phyloP scores from a whole-genome alignment of 768 basidiomycete species.

The Sarcodon sp. region DNA sequence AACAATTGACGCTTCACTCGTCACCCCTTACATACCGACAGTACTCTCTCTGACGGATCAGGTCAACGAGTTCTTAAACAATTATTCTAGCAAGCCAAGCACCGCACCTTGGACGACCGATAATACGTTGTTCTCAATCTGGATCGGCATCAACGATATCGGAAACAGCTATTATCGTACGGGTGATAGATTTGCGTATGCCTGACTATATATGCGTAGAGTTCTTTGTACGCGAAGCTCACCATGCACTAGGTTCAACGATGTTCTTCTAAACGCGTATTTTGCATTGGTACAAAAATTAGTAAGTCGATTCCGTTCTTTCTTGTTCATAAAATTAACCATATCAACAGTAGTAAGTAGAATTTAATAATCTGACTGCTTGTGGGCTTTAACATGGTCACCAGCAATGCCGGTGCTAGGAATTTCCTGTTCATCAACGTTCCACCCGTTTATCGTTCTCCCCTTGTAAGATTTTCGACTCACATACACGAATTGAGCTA shows the following conservation, averaged over 20 bases:
- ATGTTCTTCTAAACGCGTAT: slow-evolving; percentile 32
- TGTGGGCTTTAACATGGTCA: slow-evolving; percentile 15
- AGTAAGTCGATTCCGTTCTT: slow-evolving; percentile 15
- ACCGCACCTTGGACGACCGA: slow-evolving; percentile 40
- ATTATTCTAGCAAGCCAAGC: slow-evolving; percentile 33
- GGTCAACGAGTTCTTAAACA: slow-evolving; percentile 41
- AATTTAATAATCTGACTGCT: slow-evolving; percentile 1
- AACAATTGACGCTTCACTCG: slow-evolving; percentile 46
- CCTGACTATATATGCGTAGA: neutral
- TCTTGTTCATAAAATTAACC: no score
- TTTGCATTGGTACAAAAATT: slow-evolving; percentile 37
- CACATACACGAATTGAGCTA: slow-evolving; percentile 17
- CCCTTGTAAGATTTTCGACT: slow-evolving; percentile 35
- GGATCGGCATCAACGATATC: slow-evolving; percentile 64
- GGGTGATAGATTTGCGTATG: slow-evolving; percentile 38
- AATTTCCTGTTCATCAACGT: slow-evolving; percentile 55
- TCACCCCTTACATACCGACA: slow-evolving; percentile 35
- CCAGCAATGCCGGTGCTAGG: slow-evolving; percentile 38
- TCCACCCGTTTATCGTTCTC: slow-evolving; percentile 44
- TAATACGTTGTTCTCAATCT: slow-evolving; percentile 53
- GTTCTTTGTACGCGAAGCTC: slow-evolving; percentile 2
- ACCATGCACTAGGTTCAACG: slow-evolving; percentile 26
- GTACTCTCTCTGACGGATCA: slow-evolving; percentile 48
- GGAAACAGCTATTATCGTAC: slow-evolving; percentile 36
- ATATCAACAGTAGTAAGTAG: neutral